phyloP scores from a whole-genome alignment of 768 basidiomycete species.

The Termitomyces sp. region DNA sequence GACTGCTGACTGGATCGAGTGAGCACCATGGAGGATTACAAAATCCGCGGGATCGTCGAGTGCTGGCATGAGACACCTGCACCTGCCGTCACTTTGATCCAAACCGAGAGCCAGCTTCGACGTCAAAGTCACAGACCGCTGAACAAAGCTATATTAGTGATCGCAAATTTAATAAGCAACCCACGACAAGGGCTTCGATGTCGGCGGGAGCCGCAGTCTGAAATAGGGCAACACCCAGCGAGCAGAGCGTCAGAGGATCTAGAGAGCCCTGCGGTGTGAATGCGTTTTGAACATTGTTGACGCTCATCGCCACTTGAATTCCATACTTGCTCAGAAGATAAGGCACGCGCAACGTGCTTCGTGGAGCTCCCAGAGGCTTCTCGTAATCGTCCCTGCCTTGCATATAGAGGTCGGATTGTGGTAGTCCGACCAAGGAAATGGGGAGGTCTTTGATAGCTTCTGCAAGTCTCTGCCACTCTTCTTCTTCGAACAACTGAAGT shows the following conservation, averaged over 20 bases:
- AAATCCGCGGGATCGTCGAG: constrained; percentile 48
- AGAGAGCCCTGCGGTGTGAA: constrained; percentile 65
- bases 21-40: constrained; percentile 47
- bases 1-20: constrained; percentile 37
- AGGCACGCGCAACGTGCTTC: constrained; percentile 51
- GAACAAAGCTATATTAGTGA: constrained; percentile 10
- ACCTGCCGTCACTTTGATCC: constrained; percentile 12
- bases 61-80: constrained; percentile 28
- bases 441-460: constrained; percentile 37
- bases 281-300: constrained; percentile 63
- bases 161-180: neutral
- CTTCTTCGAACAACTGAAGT: constrained; percentile 41
- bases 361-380: constrained; percentile 35
- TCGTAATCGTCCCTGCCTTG: constrained; percentile 39
- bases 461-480: constrained; percentile 40
- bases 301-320: constrained; percentile 47
- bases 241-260: constrained; percentile 55
- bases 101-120: constrained; percentile 46
- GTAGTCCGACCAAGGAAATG: constrained; percentile 49
- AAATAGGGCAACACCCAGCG: constrained; percentile 54
- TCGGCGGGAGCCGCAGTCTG: constrained; percentile 47
- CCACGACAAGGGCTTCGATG: constrained; percentile 42
- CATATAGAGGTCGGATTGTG: constrained; percentile 66
- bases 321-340: constrained; percentile 37
- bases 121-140: constrained; percentile 48